Evolutionary conservation across 352 stramenopile species (phyloP).

Genomic region (Globisporangium recalcitrans): DNA sequence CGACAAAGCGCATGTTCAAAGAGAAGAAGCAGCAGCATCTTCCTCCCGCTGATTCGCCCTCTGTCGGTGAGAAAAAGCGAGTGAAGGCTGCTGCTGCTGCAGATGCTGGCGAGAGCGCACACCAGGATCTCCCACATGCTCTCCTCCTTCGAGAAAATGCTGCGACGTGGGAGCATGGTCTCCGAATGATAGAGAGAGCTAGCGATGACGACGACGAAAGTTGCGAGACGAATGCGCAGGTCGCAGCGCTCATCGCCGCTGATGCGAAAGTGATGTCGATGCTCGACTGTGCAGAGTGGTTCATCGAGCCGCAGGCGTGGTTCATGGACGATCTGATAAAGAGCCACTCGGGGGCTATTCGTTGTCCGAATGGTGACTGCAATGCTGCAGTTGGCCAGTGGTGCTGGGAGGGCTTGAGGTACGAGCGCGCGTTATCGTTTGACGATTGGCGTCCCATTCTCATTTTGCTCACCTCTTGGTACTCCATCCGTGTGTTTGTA

Average conservation of each 20-base stretch:
- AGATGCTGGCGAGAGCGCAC: neutral
- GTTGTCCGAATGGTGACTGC: constrained; percentile 39
- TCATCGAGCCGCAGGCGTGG: constrained; percentile 48
- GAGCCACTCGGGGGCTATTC: constrained; percentile 25
- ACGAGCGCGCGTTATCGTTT: constrained; percentile 1
- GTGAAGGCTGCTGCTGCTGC: neutral
- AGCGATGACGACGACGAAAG: constrained; percentile 17
- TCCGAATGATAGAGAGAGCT: constrained; percentile 23
- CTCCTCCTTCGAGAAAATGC: constrained; percentile 21
- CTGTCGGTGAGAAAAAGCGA: constrained; percentile 5
- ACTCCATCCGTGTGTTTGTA: constrained; percentile 9
- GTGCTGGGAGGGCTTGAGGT: constrained; percentile 47
- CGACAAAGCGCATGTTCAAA: constrained; percentile 26
- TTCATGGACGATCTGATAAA: constrained; percentile 24
- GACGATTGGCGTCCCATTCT: neutral
- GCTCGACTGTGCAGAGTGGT: constrained; percentile 35
- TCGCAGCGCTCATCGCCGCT: constrained; percentile 28
- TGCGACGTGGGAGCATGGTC: constrained; percentile 28
- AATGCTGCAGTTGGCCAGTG: constrained; percentile 38
- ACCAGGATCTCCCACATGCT: neutral
- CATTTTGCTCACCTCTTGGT: constrained; percentile 7
- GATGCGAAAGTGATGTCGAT: constrained; percentile 25
- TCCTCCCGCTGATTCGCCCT: neutral
- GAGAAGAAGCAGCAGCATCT: constrained; percentile 15
- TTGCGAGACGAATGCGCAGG: constrained; percentile 15